Evolutionary conservation across 2,329 filamentous ascomycete genomes (phyloP), one percentile per base, ranked within the genome.

Genomic region (Alternaria postmessia): DNA sequence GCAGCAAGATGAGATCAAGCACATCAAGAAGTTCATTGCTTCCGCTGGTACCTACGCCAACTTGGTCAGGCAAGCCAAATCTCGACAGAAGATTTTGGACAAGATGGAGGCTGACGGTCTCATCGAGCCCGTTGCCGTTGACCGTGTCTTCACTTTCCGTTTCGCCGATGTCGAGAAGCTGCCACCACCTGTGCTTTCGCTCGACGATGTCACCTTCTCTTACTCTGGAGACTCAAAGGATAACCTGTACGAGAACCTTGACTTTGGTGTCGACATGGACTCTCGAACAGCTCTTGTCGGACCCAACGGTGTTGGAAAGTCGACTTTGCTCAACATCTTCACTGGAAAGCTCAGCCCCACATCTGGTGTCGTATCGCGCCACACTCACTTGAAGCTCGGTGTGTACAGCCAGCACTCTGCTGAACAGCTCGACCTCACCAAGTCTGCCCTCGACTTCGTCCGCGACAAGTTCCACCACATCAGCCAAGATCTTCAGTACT

Each of bases 21-120:
- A 99, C 86, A 99, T 99, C 87, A 98, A 99, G 87, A 97, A 98
- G 84, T 99, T 99, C 87, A 99, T 99, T 80, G 95, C 96, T 77
- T 97, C 94, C 64, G 95, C 95, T 59, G 95, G 96, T 94, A 99
- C 95, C 63, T 99, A 99, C 78, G 95, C 96, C 88, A 99, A 99
- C 86, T 87, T 99, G 85, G 95, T 99, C 78, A 88, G 92, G 81
- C 95, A 99, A 84, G 96, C 96, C 82, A 99, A 99, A 87, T 98
- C 95, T 43, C 90, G 95, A 68, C 95, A 99, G 83, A 99, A 99
- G 92, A 98, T 98, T 81, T 87, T 98, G 70, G 95, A 99, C 88
- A 99, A 99, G 90, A 99, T 99, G 95, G 94, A 98, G 87, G 95
- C 96, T 72, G 95, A 99, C 75, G 95, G 95, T 70, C 95, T 98